Base-by-base conservation (phyloP, 2,329 filamentous ascomycete genomes). In the Daldinia eschscholtzii region DNA sequence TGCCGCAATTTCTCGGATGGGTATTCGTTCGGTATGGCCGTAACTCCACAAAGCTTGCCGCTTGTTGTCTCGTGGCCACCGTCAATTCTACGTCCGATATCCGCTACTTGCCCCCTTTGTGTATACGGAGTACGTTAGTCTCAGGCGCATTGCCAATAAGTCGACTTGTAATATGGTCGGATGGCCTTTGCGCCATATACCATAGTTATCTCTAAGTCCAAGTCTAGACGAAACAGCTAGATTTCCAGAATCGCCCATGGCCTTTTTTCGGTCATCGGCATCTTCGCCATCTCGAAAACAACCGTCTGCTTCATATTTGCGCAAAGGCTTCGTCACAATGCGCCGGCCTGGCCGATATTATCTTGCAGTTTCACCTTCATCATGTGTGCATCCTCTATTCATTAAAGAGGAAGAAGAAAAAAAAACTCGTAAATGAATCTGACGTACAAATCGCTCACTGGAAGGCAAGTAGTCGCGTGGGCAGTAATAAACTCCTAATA, bases 11-110 rank as follows among this genome's bases (percentile, higher is more conserved):
- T 70, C 67, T 70, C 65, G 65, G 57, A 44, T 70, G 63, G 60
- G 65, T 66, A 74, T 76, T 76, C 73, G 73, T 65, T 75, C 75
- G 75, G 75, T 64, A 74, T 74, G 64, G 59, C 75, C 75, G 75
- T 53, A 67, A 58, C 75, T 74, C 75, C 73, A 76, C 68, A 61
- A 65, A 60, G 57, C 59, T 71, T 65, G 66, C 65, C 68, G 62
- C 62, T 64, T 64, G 30, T 64, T 59, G 55, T 71, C 62, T 67
- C 52, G 33, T 67, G 57, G 65, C 64, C 57, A 71, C 67, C 58
- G 67, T 72, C 64, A 56, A 70, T 33, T 66, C 52, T 63, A n/a
- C 57, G 41, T 61, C 70, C 70, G 67, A 70, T 61, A 65, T 65
- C 64, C 67, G 64, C 61, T 58, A 33, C 42, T 46, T 61, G 44